Conservation (phyloP, 2,329 filamentous ascomycete species). For the Phialocephala sp. region DNA sequence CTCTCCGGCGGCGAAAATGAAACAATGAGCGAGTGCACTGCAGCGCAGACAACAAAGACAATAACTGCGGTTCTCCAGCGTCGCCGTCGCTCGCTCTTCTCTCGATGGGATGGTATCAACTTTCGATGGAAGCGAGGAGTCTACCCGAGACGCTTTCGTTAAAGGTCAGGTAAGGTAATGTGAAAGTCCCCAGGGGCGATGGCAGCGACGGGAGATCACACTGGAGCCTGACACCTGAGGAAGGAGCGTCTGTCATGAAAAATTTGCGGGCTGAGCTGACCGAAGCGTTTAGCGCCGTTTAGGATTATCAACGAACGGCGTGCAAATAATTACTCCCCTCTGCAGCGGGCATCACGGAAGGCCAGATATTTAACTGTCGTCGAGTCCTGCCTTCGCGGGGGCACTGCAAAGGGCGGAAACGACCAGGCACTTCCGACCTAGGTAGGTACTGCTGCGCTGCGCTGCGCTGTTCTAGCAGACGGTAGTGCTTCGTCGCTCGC, state of each 20-base stretch:
- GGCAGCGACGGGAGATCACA: not conserved
- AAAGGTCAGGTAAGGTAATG: not conserved
- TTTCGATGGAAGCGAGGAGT: too few species aligned
- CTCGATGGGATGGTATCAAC: too few species aligned
- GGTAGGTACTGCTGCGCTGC: not conserved
- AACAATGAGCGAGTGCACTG: not conserved
- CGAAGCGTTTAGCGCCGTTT: not conserved
- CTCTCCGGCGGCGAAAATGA: not conserved
- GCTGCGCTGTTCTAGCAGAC: not conserved
- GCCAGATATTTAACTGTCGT: constrained; percentile 3
- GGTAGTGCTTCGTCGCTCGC: not conserved
- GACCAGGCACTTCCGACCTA: not conserved
- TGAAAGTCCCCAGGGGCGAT: not conserved
- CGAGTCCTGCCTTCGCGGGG: not conserved
- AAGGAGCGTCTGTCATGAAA: not conserved
- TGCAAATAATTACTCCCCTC: not conserved
- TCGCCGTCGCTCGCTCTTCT: too few species aligned
- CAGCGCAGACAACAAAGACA: not conserved
- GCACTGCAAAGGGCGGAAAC: not conserved
- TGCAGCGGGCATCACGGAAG: not conserved
- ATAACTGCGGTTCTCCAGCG: too few species aligned
- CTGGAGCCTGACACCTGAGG: not conserved
- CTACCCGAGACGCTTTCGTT: not conserved
- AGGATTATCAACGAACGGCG: not conserved
- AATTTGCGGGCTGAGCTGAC: not conserved